Evolutionary conservation across 23 red algal species (phyloP).

Genomic region (Chondrus crispus): DNA sequence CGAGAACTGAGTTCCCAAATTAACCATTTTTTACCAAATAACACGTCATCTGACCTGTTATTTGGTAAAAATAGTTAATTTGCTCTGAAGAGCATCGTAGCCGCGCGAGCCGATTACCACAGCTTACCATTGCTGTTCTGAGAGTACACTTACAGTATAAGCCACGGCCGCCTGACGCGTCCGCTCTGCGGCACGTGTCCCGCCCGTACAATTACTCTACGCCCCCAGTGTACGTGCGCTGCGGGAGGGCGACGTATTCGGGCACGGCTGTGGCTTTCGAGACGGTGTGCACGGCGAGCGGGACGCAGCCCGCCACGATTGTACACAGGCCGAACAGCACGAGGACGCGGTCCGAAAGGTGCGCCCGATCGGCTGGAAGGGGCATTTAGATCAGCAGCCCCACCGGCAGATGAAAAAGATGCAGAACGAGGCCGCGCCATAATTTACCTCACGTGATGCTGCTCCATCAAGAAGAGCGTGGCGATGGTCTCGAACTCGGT

Average conservation of each 20-base stretch:
- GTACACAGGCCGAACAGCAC: slow-evolving; percentile 49
- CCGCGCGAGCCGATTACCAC: too few species aligned
- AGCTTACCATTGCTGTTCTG: too few species aligned
- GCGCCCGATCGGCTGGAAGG: slow-evolving; percentile 63
- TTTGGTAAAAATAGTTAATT: too few species aligned
- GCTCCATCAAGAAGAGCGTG: slow-evolving; percentile 72
- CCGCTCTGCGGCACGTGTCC: too few species aligned
- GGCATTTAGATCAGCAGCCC: slow-evolving; percentile 66
- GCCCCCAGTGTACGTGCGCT: too few species aligned
- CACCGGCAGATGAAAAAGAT: slow-evolving; percentile 65
- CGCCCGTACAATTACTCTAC: too few species aligned
- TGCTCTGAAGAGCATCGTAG: too few species aligned
- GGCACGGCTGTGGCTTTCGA: not conserved
- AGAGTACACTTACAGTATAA: too few species aligned
- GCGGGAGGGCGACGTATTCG: slow-evolving; percentile 1
- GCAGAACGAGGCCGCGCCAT: slow-evolving; percentile 16
- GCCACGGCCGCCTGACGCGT: too few species aligned
- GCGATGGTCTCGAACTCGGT: slow-evolving; percentile 84
- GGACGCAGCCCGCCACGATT: slow-evolving; percentile 41
- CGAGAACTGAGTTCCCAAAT: too few species aligned
- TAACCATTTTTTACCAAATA: too few species aligned
- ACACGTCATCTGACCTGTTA: too few species aligned
- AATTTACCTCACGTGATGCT: slow-evolving; percentile 36
- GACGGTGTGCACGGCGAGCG: slow-evolving; percentile 12
- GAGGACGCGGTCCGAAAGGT: slow-evolving; percentile 61